These are phyloP conservation scores for Cutaneotrichosporon sp. DNA, from an alignment of 1,284 basidiomycete species.

Conservation along the genomic window DNA sequence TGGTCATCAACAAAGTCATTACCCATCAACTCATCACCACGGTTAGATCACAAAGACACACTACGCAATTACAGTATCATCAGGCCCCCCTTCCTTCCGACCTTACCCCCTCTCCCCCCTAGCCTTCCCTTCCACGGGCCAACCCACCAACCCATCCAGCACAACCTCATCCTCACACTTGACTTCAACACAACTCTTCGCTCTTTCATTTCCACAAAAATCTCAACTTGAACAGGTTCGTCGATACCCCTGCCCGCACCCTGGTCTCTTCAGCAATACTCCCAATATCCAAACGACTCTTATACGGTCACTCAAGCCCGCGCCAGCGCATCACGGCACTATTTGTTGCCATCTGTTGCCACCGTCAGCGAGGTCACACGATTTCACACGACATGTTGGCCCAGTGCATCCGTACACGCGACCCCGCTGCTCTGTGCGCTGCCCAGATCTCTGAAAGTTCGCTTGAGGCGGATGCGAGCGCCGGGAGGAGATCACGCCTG, in stretches of 20 bases:
- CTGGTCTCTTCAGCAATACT: background rate
- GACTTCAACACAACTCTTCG: background rate
- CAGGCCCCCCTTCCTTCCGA: background rate
- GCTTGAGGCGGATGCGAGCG: background rate
- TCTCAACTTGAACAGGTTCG: background rate
- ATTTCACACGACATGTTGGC: background rate
- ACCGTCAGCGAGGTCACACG: background rate
- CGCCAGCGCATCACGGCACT: slow-evolving; percentile 2
- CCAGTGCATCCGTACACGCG: background rate
- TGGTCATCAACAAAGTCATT: background rate
- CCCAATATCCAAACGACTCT: background rate
- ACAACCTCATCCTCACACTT: slow-evolving; percentile 1
- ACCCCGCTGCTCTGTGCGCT: background rate
- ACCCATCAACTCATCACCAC: background rate
- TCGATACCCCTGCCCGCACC: background rate
- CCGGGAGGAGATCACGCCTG: background rate
- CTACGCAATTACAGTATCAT: background rate
- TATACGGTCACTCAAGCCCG: slow-evolving; percentile 5
- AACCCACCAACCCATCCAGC: slow-evolving; percentile 1
- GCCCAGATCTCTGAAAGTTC: background rate
- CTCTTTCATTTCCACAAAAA: background rate
- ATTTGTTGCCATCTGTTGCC: slow-evolving; percentile 2
- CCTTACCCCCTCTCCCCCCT: background rate
- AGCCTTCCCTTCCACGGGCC: background rate
- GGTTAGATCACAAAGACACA: slow-evolving; percentile 1